Percentiles rank a stretch among this genome's conserved stretches.
Conservation (phyloP, 352 stramenopile genomes). For the Thalassiosira exigua region DNA sequence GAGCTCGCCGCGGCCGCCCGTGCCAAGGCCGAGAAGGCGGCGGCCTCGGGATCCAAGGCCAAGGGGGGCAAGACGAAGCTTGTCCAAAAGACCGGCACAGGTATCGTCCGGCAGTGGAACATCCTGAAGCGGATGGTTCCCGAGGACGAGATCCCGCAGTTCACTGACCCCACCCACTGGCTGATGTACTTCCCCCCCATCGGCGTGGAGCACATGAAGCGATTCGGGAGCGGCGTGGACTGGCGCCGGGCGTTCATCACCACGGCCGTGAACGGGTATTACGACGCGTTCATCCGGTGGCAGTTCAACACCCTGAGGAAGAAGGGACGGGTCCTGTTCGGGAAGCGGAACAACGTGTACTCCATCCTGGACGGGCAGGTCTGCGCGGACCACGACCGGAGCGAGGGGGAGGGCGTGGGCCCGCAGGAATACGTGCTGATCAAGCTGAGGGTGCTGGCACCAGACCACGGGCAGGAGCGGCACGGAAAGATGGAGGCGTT, state of each 20-base stretch:
- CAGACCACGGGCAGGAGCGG: conserved; percentile 69
- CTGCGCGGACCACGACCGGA: conserved; percentile 99
- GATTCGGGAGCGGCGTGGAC: conserved; percentile 96
- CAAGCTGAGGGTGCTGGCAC: conserved; percentile 92
- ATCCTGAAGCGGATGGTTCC: conserved; percentile 94
- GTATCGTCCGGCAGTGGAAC: conserved; percentile 97
- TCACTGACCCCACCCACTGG: conserved; percentile 98
- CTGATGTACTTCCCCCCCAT: conserved; percentile 98
- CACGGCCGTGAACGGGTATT: conserved; percentile 99
- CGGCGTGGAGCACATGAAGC: conserved; percentile 95
- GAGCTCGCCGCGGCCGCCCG: conserved; percentile 80
- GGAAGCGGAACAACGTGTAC: conserved; percentile 98
- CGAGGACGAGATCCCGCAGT: conserved; percentile 95
- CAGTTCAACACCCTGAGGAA: conserved; percentile 98
- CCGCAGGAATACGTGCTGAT: conserved; percentile 99
- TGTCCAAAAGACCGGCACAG: conserved; percentile 94
- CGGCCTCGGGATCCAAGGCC: conserved; percentile 72
- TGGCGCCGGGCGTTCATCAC: conserved; percentile 99
- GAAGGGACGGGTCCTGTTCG: conserved; percentile 89
- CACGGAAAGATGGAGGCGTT: conserved; percentile 76
- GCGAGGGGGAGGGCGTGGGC: conserved; percentile 96
- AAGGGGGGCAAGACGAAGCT: conserved; percentile 99
- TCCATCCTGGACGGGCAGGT: conserved; percentile 98
- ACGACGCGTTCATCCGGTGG: conserved; percentile 99
- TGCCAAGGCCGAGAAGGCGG: conserved; percentile 77